Base-by-base conservation (phyloP, 257 asterid species). In the Ilex asprella region DNA sequence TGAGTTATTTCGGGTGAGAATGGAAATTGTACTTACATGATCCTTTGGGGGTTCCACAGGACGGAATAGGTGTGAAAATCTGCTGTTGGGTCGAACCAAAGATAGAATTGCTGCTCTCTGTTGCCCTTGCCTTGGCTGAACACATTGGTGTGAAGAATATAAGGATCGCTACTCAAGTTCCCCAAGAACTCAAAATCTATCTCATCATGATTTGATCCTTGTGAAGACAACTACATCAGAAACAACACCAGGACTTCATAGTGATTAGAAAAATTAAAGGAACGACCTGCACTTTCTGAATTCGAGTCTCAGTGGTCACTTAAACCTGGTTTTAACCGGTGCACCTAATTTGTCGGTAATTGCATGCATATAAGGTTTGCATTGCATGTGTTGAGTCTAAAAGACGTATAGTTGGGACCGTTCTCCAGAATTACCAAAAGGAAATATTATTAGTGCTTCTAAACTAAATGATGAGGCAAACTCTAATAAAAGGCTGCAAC, bases 101-200 rank as follows among this genome's bases (percentile, higher is more conserved):
- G 74, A 21, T 69, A 35, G 62, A 81, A 81, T 10, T 78, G 86
- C 58, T 81, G 86, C 70, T 81, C 86, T 35, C 81, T 49, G 14
- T 39, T 31, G 3, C 84, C 86, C 35, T 78, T 77, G 6, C 81
- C 83, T 47, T 81, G 86, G 72, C 84, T 77, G 66, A 78, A 90
- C 47, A 90, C 86, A 60, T 90, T 90, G 1, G 95, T 87, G 62
- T 81, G 81, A 31, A 81, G 74, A 43, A 43, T 74, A 12, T 81
- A 77, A 10, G 79, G 86, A 16, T 77, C 81, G 0, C 86, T 83
- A 12, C 76, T 69, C 10, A 69, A 59, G 43, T 81, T 81, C 12
- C 83, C 86, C 66, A 81, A 62, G 73, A 81, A 81, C 54, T 81
- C 86, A 12, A 67, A 78, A 76, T 78, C 83, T 39, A 81, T 78